These are phyloP conservation scores for Leptographium flavum DNA, from an alignment of 2,329 filamentous ascomycete genomes.

Conservation along the genomic window DNA sequence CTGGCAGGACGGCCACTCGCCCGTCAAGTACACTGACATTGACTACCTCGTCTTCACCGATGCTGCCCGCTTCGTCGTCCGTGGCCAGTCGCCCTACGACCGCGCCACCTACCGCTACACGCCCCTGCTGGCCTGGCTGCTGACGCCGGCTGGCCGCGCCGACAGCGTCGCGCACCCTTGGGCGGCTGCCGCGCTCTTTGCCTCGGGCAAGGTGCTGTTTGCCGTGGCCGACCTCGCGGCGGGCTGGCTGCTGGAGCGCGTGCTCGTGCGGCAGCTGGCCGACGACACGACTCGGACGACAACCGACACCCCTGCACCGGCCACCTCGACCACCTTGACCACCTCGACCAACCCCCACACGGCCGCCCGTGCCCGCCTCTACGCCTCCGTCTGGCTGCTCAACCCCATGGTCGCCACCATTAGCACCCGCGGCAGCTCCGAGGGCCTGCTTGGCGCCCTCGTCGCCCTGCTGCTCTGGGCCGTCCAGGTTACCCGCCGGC, in stretches of 20 bases:
- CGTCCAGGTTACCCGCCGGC: slow-evolving; percentile 42
- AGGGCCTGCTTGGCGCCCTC: slow-evolving; percentile 75
- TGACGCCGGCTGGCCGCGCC: slow-evolving; percentile 60
- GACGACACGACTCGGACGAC: background rate
- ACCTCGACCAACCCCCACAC: background rate
- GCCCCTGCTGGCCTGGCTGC: slow-evolving; percentile 79
- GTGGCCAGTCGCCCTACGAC: slow-evolving; percentile 58
- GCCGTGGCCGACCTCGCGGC: slow-evolving; percentile 71
- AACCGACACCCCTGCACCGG: background rate
- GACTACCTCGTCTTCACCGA: slow-evolving; percentile 98
- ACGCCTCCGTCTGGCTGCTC: slow-evolving; percentile 78
- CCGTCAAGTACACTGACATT: slow-evolving; percentile 96
- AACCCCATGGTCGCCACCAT: slow-evolving; percentile 98
- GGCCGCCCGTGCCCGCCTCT: slow-evolving; percentile 48
- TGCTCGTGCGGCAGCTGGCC: slow-evolving; percentile 16
- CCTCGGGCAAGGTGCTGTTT: slow-evolving; percentile 79
- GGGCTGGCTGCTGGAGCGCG: slow-evolving; percentile 55
- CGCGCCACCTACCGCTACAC: slow-evolving; percentile 96
- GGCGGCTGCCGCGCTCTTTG: slow-evolving; percentile 42
- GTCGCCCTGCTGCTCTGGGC: slow-evolving; percentile 78
- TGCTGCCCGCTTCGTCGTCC: slow-evolving; percentile 62
- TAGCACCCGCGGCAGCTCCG: slow-evolving; percentile 85
- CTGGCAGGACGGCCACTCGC: slow-evolving; percentile 82
- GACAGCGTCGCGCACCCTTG: slow-evolving; percentile 17
- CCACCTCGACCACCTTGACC: background rate